These are phyloP conservation scores for Beauveria varroae DNA, from an alignment of 2,329 filamentous ascomycete species.

Conservation along the genomic window DNA sequence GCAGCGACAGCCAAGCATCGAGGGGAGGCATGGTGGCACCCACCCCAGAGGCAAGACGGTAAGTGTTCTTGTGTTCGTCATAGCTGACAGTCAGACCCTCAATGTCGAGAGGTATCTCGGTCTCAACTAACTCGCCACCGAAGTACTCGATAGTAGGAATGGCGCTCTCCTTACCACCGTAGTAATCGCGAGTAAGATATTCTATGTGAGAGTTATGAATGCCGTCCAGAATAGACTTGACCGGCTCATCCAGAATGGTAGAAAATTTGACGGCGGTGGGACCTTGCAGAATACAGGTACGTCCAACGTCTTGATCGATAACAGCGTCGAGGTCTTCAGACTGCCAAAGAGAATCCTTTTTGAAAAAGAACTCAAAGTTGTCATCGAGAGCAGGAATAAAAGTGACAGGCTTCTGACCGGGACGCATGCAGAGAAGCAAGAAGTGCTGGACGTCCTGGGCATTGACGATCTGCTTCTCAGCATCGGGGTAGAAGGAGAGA, in stretches of 20 bases:
- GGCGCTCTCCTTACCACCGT: slow-evolving; percentile 61
- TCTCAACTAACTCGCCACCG: slow-evolving; percentile 74
- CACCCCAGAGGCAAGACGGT: slow-evolving; percentile 71
- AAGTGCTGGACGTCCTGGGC: slow-evolving; percentile 98
- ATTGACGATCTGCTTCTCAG: slow-evolving; percentile 87
- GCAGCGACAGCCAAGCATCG: slow-evolving; percentile 79
- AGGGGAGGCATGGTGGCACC: slow-evolving; percentile 67
- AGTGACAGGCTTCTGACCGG: slow-evolving; percentile 90
- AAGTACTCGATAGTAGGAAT: slow-evolving; percentile 93
- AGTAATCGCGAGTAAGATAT: slow-evolving; percentile 70
- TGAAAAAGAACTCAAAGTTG: slow-evolving; percentile 99
- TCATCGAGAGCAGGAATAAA: slow-evolving; percentile 95
- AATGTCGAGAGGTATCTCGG: slow-evolving; percentile 65
- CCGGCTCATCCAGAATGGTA: slow-evolving; percentile 81
- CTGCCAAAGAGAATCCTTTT: slow-evolving; percentile 99
- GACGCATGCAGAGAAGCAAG: slow-evolving; percentile 82
- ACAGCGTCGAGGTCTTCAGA: slow-evolving; percentile 96
- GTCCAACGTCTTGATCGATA: slow-evolving; percentile 88
- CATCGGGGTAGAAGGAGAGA: slow-evolving; percentile 75
- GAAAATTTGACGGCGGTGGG: slow-evolving; percentile 90
- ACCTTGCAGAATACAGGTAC: slow-evolving; percentile 93
- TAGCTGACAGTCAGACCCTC: slow-evolving; percentile 82
- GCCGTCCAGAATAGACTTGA: slow-evolving; percentile 87
- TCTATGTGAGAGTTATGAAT: slow-evolving; percentile 86
- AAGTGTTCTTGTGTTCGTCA: slow-evolving; percentile 70